Percentiles rank a stretch among this genome's conserved stretches.
These are phyloP conservation scores for Globisporangium cystogenes DNA, from an alignment of 352 stramenopile species.

Conservation along the genomic window DNA sequence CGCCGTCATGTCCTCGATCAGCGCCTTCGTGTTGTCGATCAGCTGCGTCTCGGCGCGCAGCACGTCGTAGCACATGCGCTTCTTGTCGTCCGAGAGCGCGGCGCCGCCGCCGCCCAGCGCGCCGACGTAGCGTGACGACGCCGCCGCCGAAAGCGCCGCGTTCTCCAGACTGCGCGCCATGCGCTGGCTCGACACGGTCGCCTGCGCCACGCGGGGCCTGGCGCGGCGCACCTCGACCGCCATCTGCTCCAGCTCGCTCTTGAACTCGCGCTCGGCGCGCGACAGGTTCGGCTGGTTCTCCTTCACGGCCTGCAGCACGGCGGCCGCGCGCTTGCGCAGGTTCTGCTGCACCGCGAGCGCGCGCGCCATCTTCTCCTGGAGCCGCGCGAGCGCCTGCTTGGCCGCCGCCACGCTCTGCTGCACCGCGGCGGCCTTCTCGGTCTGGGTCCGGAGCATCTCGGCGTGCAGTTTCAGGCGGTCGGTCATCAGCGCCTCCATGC, in stretches of 20 bases:
- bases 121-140: constrained; percentile 13
- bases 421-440: constrained; percentile 34
- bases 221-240: constrained; percentile 55
- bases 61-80: constrained; percentile 81
- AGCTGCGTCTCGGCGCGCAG: constrained; percentile 75
- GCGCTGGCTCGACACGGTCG: constrained; percentile 61
- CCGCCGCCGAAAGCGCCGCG: constrained; percentile 17
- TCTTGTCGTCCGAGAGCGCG: constrained; percentile 60
- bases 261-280: constrained; percentile 65
- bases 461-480: constrained; percentile 48
- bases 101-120: constrained; percentile 3
- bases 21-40: constrained; percentile 69
- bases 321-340: constrained; percentile 67
- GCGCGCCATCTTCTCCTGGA: constrained; percentile 52
- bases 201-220: constrained; percentile 62
- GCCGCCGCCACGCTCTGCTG: constrained; percentile 27
- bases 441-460: constrained; percentile 56
- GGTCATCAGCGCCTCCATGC: constrained; percentile 58
- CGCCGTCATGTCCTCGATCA: constrained; percentile 58
- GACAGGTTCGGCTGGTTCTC: constrained; percentile 79
- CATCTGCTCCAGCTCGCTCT: constrained; percentile 63
- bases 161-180: constrained; percentile 50
- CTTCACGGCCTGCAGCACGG: constrained; percentile 72
- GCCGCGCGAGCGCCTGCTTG: constrained; percentile 26
- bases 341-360: constrained; percentile 68